Evolutionary conservation across 2,329 filamentous ascomycete species (phyloP).

Genomic region (Hymenoscyphus infarciens): DNA sequence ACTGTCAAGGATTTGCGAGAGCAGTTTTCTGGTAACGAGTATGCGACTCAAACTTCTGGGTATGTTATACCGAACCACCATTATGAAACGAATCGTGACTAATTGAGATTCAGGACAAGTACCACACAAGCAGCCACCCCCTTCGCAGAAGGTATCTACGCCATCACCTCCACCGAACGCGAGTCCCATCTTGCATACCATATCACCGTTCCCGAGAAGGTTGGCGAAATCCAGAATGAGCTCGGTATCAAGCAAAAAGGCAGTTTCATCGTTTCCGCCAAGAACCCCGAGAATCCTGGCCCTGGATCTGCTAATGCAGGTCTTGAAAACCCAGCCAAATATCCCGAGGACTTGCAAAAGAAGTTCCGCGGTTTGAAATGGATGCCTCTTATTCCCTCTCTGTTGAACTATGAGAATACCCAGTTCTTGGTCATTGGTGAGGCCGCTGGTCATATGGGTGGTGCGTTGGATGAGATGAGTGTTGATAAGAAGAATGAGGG

Average conservation of each 20-base stretch:
- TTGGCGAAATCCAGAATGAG: slow-evolving; percentile 70
- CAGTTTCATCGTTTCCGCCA: slow-evolving; percentile 74
- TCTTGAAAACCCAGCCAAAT: slow-evolving; percentile 64
- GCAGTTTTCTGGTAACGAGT: slow-evolving; percentile 62
- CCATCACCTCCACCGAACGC: slow-evolving; percentile 67
- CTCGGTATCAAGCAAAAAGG: slow-evolving; percentile 69
- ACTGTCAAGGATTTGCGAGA: slow-evolving; percentile 69
- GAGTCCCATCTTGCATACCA: slow-evolving; percentile 78
- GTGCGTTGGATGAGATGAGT: slow-evolving; percentile 52
- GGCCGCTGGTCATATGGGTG: slow-evolving; percentile 50
- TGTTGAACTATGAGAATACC: slow-evolving; percentile 70
- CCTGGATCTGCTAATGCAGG: slow-evolving; percentile 53
- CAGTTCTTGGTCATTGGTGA: slow-evolving; percentile 80
- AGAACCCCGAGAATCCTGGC: slow-evolving; percentile 70
- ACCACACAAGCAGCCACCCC: slow-evolving; percentile 67
- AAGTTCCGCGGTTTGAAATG: slow-evolving; percentile 72
- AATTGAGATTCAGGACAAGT: slow-evolving; percentile 41
- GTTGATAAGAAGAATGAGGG: slow-evolving; percentile 53
- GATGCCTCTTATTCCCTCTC: slow-evolving; percentile 68
- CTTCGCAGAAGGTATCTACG: slow-evolving; percentile 83
- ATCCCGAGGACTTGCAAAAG: slow-evolving; percentile 66
- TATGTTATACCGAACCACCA: slow-evolving; percentile 10
- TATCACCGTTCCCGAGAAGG: slow-evolving; percentile 66
- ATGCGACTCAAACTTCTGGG: slow-evolving; percentile 73
- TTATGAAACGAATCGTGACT: not conserved